A percentile compares a stretch with the other conserved stretches of the same genome.
phyloP scores from a whole-genome alignment of 352 stramenopile species.

The Plasmopara muralis region DNA sequence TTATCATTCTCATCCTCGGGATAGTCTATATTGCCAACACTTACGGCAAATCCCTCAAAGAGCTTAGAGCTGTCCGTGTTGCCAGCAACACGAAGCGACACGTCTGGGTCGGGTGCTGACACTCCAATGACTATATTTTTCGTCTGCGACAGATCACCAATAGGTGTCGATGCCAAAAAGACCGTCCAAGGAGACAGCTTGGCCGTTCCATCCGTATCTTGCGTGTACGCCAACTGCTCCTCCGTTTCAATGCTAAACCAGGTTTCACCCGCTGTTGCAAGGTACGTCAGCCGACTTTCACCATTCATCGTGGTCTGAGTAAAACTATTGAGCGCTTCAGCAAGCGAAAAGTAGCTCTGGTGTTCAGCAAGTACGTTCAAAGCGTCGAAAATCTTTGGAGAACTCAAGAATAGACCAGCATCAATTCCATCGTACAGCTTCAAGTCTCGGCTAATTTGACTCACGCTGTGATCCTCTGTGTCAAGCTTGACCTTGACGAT shows the following conservation, averaged over 20 bases:
- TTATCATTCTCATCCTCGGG: conserved; percentile 22
- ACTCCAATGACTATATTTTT: conserved; percentile 77
- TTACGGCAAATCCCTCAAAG: conserved; percentile 71
- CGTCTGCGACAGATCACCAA: conserved; percentile 36
- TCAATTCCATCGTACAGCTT: conserved; percentile 57
- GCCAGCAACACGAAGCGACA: conserved; percentile 56
- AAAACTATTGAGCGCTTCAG: conserved; percentile 66
- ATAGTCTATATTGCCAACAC: conserved; percentile 50
- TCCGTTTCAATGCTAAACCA: conserved; percentile 83
- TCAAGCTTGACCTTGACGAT: conserved; percentile 58
- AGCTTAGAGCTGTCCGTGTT: conserved; percentile 42
- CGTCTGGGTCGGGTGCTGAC: conserved; percentile 49
- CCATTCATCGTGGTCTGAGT: conserved; percentile 21
- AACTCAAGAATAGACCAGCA: conserved; percentile 67
- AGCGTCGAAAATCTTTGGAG: conserved; percentile 57
- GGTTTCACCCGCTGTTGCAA: conserved; percentile 58
- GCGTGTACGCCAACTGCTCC: conserved; percentile 70
- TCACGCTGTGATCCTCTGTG: conserved; percentile 44
- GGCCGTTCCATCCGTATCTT: conserved; percentile 59
- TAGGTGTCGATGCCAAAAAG: conserved; percentile 60
- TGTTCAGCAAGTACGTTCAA: conserved; percentile 51
- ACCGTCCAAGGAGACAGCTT: conserved; percentile 72
- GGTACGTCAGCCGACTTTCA: conserved; percentile 55
- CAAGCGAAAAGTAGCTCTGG: conserved; percentile 69
- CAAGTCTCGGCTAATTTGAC: conserved; percentile 51